These are phyloP conservation scores for Alternaria conjuncta DNA, from an alignment of 2,329 filamentous ascomycete species.

Conservation along the genomic window DNA sequence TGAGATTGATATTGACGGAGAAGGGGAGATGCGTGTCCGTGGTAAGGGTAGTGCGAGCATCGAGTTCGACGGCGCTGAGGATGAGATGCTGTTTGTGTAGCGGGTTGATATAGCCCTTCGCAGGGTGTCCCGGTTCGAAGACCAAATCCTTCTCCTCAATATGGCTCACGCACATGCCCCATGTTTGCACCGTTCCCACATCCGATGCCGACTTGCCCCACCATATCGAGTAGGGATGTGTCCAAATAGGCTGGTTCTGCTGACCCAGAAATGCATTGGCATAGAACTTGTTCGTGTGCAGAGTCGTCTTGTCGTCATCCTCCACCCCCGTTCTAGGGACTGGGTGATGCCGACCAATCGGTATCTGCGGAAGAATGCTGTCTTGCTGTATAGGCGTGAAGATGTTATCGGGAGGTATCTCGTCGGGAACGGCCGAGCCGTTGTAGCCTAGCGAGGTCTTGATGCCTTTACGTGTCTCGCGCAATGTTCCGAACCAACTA, in stretches of 20 bases:
- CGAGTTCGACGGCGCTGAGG: conserved; percentile 79
- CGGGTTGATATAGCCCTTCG: conserved; percentile 72
- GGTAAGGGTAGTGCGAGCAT: conserved; percentile 62
- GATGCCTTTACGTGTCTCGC: conserved; percentile 12
- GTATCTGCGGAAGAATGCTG: conserved; percentile 50
- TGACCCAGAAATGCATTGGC: conserved; percentile 78
- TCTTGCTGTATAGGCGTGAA: conserved; percentile 52
- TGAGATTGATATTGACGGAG: conserved; percentile 71
- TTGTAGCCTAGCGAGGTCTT: conserved; percentile 15
- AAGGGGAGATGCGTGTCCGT: conserved; percentile 62
- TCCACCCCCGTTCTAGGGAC: conserved; percentile 49
- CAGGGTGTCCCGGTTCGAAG: conserved; percentile 61
- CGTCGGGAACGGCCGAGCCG: not conserved
- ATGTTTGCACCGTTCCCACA: conserved; percentile 64
- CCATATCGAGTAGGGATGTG: conserved; percentile 64
- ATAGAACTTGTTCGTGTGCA: conserved; percentile 75
- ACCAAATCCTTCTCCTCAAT: conserved; percentile 71
- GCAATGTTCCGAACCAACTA: conserved; percentile 11
- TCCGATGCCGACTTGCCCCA: conserved; percentile 56
- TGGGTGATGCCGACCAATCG: conserved; percentile 49
- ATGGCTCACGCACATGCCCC: conserved; percentile 54
- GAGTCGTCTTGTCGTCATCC: conserved; percentile 50
- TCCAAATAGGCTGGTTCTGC: conserved; percentile 73
- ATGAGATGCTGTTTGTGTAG: conserved; percentile 77
- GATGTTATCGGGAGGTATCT: conserved; percentile 40